Evolutionary conservation across 2,329 filamentous ascomycete genomes (phyloP).

Genomic region (Pyrenochaeta sp.): DNA sequence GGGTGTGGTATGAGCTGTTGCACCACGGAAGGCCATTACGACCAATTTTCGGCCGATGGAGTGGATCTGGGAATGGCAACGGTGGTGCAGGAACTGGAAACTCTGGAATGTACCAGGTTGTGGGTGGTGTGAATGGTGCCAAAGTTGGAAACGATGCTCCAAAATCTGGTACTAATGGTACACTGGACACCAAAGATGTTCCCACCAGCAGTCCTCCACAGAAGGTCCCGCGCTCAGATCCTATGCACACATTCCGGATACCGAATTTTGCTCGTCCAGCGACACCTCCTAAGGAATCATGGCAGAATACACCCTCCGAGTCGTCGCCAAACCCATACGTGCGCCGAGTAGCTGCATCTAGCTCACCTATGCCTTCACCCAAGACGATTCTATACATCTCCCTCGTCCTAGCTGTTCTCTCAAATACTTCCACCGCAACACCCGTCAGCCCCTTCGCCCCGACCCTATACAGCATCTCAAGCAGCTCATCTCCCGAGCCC

Average conservation of each 20-base stretch:
- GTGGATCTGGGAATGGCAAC: conserved; percentile 23
- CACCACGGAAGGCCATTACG: conserved; percentile 57
- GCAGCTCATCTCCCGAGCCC: conserved; percentile 18
- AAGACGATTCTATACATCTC: conserved; percentile 56
- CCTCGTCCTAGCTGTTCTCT: conserved; percentile 53
- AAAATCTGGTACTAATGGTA: not conserved
- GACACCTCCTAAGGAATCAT: conserved; percentile 32
- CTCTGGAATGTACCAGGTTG: conserved; percentile 39
- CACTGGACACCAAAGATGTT: conserved; percentile 16
- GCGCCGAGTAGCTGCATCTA: conserved; percentile 45
- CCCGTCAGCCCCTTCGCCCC: conserved; percentile 35
- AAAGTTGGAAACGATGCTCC: conserved; percentile 15
- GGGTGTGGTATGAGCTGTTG: conserved; percentile 69
- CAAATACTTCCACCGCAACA: conserved; percentile 46
- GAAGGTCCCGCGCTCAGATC: conserved; percentile 37
- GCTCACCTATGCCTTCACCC: conserved; percentile 54
- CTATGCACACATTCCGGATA: conserved; percentile 45
- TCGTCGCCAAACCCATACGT: conserved; percentile 39
- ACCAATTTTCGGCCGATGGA: conserved; percentile 40
- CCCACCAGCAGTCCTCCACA: conserved; percentile 21
- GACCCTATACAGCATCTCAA: conserved; percentile 16
- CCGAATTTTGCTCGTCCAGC: conserved; percentile 48
- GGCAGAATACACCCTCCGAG: conserved; percentile 25
- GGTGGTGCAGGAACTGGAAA: conserved; percentile 21
- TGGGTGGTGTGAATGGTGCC: conserved; percentile 26